Conservation (phyloP, 129 eudicot genomes). For the Flaveria bidentis region DNA sequence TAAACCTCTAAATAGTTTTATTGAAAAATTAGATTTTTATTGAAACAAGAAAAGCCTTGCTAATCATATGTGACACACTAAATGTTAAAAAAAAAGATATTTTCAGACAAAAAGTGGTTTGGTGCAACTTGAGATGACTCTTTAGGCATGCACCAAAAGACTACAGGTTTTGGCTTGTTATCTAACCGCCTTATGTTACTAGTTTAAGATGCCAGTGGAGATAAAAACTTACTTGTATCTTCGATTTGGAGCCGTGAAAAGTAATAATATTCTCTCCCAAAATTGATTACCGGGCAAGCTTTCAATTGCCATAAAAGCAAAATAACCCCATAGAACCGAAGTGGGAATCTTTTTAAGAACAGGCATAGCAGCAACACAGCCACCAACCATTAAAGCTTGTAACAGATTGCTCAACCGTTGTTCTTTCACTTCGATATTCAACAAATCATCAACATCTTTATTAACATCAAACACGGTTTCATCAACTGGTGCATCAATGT, state of each 20-base stretch:
- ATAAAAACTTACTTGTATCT: slow-evolving; percentile 72
- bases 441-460: slow-evolving; percentile 83
- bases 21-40: neutral
- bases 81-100: neutral
- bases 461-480: slow-evolving; percentile 84
- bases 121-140: neutral
- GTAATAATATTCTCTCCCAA: slow-evolving; percentile 91
- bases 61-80: neutral
- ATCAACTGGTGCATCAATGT: slow-evolving; percentile 88
- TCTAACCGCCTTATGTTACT: neutral
- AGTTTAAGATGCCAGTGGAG: neutral
- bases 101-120: neutral
- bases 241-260: slow-evolving; percentile 96
- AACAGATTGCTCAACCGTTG: slow-evolving; percentile 92
- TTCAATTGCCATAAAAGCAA: slow-evolving; percentile 98
- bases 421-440: slow-evolving; percentile 91
- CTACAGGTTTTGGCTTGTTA: neutral
- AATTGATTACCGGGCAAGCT: slow-evolving; percentile 98
- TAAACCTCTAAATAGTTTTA: neutral
- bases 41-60: neutral
- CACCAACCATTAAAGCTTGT: slow-evolving; percentile 82
- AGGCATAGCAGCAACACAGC: slow-evolving; percentile 96
- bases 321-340: slow-evolving; percentile 97
- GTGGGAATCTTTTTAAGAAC: slow-evolving; percentile 82
- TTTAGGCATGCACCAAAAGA: neutral